Evolutionary conservation across 768 basidiomycete species (phyloP).

Genomic region (Trametes maxima): DNA sequence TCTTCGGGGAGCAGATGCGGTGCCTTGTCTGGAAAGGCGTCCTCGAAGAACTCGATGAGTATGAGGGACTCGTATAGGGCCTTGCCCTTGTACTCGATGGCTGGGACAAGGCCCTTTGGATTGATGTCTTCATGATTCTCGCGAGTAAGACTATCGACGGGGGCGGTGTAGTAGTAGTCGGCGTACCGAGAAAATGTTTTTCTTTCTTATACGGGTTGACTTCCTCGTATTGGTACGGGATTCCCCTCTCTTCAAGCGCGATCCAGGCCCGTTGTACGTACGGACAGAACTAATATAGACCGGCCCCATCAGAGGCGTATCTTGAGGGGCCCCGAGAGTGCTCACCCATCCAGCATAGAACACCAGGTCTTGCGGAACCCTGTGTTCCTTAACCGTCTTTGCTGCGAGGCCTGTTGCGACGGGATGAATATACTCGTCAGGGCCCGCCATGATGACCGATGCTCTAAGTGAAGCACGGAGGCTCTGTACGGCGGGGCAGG

Average conservation of each 20-base stretch:
- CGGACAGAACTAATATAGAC: conserved; percentile 8
- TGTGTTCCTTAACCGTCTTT: conserved; percentile 51
- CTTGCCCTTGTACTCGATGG: conserved; percentile 50
- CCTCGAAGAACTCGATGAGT: conserved; percentile 68
- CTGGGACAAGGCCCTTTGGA: conserved; percentile 71
- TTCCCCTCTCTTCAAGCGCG: conserved; percentile 62
- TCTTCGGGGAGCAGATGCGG: conserved; percentile 55
- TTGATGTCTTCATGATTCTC: conserved; percentile 46
- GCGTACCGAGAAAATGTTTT: conserved; percentile 52
- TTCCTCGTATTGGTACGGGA: conserved; percentile 70
- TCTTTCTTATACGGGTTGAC: conserved; percentile 75
- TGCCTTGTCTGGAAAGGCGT: conserved; percentile 49
- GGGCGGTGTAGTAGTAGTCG: background rate
- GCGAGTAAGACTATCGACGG: conserved; percentile 23
- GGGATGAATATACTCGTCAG: conserved; percentile 54
- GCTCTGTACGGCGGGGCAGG: no score
- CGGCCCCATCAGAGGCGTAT: background rate
- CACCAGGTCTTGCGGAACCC: conserved; percentile 52
- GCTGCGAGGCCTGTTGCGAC: conserved; percentile 59
- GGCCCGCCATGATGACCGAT: background rate
- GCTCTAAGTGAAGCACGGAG: no score
- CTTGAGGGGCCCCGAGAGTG: background rate
- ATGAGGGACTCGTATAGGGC: conserved; percentile 68
- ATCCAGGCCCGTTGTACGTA: conserved; percentile 62
- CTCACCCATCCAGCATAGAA: conserved; percentile 64